Conservation (phyloP, 176 grass and related monocot species). For the Avena eriantha region DNA sequence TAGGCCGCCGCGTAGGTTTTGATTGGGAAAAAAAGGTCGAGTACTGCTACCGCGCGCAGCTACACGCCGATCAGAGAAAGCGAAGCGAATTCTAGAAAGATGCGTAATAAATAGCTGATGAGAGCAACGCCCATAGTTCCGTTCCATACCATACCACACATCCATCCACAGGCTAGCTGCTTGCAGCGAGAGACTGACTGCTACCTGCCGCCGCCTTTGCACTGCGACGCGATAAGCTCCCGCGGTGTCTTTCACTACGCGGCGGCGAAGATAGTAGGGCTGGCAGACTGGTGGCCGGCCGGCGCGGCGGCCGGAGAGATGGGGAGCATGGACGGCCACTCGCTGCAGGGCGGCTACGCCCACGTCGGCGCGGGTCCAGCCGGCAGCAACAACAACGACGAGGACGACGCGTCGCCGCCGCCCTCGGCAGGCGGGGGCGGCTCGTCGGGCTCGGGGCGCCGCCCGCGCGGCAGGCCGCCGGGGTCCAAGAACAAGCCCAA, state of each 20-base stretch:
- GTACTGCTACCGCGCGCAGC: background rate
- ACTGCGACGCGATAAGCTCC: background rate
- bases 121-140: constrained; percentile 31
- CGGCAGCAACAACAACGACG: constrained; percentile 61
- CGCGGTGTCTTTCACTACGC: background rate
- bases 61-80: background rate
- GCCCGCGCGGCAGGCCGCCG: constrained; percentile 80
- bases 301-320: constrained; percentile 59
- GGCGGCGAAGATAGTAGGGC: constrained; percentile 59
- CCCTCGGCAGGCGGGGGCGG: constrained; percentile 7
- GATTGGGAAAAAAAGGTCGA: background rate
- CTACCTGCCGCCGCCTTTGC: background rate
- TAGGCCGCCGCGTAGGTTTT: background rate
- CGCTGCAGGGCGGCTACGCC: constrained; percentile 46
- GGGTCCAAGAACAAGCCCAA: constrained; percentile 97
- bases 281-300: constrained; percentile 90
- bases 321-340: constrained; percentile 64
- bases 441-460: constrained; percentile 29
- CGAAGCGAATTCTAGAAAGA: constrained; percentile 19
- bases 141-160: background rate
- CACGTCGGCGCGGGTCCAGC: constrained; percentile 29
- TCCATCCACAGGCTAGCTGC: background rate
- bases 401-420: constrained; percentile 52
- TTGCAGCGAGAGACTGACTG: background rate
- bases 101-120: constrained; percentile 29